phyloP scores from a whole-genome alignment of 345 rosid species.

The Populus davidiana region DNA sequence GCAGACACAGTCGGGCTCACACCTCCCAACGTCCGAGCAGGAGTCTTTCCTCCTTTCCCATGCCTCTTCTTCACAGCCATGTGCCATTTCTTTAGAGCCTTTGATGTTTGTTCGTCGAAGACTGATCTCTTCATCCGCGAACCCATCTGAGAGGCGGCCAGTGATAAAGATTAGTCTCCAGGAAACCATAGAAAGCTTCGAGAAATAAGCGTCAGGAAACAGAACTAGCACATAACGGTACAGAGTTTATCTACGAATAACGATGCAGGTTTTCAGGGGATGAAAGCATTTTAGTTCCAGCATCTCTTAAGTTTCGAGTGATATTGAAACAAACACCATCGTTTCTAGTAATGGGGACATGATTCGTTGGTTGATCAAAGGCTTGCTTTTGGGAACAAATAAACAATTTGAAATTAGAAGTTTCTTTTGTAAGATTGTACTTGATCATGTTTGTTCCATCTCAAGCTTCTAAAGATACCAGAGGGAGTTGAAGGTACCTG shows the following conservation, averaged over 20 bases:
- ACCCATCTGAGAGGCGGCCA: constrained; percentile 66
- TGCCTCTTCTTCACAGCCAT: constrained; percentile 65
- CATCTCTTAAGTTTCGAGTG: neutral
- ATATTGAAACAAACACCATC: neutral
- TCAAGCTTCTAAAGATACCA: neutral
- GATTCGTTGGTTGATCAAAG: neutral
- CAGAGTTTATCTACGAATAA: neutral
- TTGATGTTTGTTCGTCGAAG: constrained; percentile 90
- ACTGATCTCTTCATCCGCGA: constrained; percentile 78
- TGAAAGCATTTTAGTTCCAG: neutral
- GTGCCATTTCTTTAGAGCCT: constrained; percentile 90
- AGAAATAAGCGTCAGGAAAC: neutral
- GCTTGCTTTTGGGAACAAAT: neutral
- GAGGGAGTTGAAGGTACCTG: constrained; percentile 49
- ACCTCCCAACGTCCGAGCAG: constrained; percentile 46
- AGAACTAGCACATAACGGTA: neutral
- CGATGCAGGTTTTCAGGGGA: neutral
- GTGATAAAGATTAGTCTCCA: neutral
- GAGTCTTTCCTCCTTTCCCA: constrained; percentile 48
- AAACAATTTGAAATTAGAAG: neutral
- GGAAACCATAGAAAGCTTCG: neutral
- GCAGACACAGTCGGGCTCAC: constrained; percentile 42
- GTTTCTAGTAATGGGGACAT: neutral
- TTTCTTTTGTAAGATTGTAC: neutral
- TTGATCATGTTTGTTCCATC: neutral